Conservation (phyloP, 2,329 filamentous ascomycete genomes). For the Phaeosphaeriaceae sp. region DNA sequence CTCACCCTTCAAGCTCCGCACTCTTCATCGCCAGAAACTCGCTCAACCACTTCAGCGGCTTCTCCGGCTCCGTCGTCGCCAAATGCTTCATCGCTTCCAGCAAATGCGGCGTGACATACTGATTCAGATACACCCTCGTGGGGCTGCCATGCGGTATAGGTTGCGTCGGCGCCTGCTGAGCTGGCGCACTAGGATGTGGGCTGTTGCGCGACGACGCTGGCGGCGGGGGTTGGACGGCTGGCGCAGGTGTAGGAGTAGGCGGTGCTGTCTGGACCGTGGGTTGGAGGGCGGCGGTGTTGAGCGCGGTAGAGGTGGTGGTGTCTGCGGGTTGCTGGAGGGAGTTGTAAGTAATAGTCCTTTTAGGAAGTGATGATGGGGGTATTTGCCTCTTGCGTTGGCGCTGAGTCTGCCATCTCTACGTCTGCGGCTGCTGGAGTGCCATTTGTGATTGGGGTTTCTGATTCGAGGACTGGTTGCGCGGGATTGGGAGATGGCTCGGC, state of each 20-base stretch:
- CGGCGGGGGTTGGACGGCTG: constrained; percentile 19
- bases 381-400: constrained; percentile 12
- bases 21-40: constrained; percentile 58
- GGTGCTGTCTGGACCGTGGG: constrained; percentile 18
- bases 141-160: constrained; percentile 56
- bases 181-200: constrained; percentile 37
- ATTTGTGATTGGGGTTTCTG: constrained; percentile 28
- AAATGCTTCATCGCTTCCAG: constrained; percentile 61
- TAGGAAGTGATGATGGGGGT: neutral
- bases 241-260: constrained; percentile 16
- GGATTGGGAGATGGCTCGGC: constrained; percentile 25
- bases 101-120: constrained; percentile 58
- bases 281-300: constrained; percentile 5
- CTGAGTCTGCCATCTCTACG: constrained; percentile 38
- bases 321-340: neutral
- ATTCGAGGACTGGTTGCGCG: constrained; percentile 22
- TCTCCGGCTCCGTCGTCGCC: constrained; percentile 58
- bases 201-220: constrained; percentile 43
- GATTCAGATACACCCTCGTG: constrained; percentile 58
- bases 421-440: constrained; percentile 28
- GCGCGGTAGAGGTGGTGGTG: neutral
- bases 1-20: constrained; percentile 54
- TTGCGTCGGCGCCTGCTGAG: constrained; percentile 36
- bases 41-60: constrained; percentile 57
- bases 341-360: neutral